phyloP scores from a whole-genome alignment of 495 filamentous ascomycete species.

The Venustampulla echinocandica region DNA sequence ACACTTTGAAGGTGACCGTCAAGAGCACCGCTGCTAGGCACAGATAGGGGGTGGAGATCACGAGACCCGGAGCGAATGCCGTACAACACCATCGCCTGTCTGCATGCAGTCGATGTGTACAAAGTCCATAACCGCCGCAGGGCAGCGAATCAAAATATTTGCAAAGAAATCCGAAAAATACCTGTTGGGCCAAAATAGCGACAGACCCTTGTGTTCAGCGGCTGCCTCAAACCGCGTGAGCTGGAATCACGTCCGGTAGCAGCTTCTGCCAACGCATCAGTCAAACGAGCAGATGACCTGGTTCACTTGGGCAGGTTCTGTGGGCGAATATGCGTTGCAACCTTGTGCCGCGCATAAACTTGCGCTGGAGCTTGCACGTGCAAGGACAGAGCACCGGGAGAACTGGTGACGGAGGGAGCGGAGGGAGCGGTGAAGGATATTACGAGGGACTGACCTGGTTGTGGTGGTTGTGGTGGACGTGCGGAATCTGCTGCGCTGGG shows the following conservation, averaged over 20 bases:
- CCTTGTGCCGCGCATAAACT: neutral
- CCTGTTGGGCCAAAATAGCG: conserved; percentile 20
- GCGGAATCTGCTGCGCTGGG: too few relatives aligned
- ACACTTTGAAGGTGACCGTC: neutral
- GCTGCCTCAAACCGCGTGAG: conserved; percentile 9
- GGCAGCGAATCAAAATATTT: conserved; percentile 21
- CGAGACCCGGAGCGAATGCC: conserved; percentile 18
- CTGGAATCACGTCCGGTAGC: conserved; percentile 5
- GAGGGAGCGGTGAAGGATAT: too few relatives aligned
- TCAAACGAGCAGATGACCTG: conserved; percentile 7
- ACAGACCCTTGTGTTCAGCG: conserved; percentile 12
- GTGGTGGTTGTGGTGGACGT: too few relatives aligned
- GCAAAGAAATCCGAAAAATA: conserved; percentile 9
- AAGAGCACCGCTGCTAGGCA: conserved; percentile 2
- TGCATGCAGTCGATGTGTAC: conserved; percentile 7
- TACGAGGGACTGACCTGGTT: too few relatives aligned
- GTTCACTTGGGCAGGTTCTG: neutral
- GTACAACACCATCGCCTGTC: conserved; percentile 17
- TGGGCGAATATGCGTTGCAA: neutral
- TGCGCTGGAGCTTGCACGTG: too few relatives aligned
- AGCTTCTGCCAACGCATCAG: conserved; percentile 14
- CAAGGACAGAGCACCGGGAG: too few relatives aligned
- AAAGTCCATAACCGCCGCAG: neutral
- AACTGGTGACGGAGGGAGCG: too few relatives aligned
- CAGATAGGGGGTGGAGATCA: conserved; percentile 16